A percentile compares a stretch with the other conserved stretches of the same genome.
Evolutionary conservation across 345 rosid species (phyloP).

Genomic region (Isatis tinctoria): DNA sequence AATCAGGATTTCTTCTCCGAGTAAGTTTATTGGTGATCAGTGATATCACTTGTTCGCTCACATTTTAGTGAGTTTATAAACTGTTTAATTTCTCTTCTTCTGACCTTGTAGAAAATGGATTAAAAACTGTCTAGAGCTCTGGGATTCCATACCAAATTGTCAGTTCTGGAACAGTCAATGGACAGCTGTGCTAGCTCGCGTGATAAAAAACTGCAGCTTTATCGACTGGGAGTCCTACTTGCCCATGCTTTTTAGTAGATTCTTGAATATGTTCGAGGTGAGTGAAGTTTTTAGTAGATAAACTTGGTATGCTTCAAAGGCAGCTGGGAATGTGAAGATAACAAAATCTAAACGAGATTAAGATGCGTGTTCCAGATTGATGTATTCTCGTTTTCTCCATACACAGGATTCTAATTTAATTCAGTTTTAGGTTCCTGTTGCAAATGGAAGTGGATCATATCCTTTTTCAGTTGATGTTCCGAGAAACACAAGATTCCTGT

Average conservation of each 20-base stretch:
- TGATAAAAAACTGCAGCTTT: slow-evolving; percentile 68
- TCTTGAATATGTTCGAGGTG: slow-evolving; percentile 97
- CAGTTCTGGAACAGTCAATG: slow-evolving; percentile 99
- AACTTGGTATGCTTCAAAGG: not conserved
- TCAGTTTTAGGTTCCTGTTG: slow-evolving; percentile 83
- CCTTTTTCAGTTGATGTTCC: slow-evolving; percentile 96
- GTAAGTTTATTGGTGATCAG: slow-evolving; percentile 44
- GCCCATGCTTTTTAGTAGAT: slow-evolving; percentile 72
- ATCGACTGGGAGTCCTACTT: slow-evolving; percentile 78
- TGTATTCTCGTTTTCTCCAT: slow-evolving; percentile 6
- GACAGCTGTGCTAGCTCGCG: slow-evolving; percentile 84
- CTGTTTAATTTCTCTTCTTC: not conserved
- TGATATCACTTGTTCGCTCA: slow-evolving; percentile 12
- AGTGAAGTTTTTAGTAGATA: slow-evolving; percentile 30
- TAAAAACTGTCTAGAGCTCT: slow-evolving; percentile 55
- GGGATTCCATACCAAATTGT: slow-evolving; percentile 95
- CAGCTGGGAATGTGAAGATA: slow-evolving; percentile 1
- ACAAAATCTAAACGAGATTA: not conserved
- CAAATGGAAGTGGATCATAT: slow-evolving; percentile 91
- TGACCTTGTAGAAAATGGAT: slow-evolving; percentile 73
- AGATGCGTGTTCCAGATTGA: slow-evolving; percentile 7
- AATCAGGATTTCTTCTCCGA: slow-evolving; percentile 82
- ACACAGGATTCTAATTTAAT: slow-evolving; percentile 12
- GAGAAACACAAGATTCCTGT: slow-evolving; percentile 86
- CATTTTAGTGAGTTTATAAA: slow-evolving; percentile 11